Conservation (phyloP, 2,329 filamentous ascomycete genomes). For the Diplocarpon rosae region DNA sequence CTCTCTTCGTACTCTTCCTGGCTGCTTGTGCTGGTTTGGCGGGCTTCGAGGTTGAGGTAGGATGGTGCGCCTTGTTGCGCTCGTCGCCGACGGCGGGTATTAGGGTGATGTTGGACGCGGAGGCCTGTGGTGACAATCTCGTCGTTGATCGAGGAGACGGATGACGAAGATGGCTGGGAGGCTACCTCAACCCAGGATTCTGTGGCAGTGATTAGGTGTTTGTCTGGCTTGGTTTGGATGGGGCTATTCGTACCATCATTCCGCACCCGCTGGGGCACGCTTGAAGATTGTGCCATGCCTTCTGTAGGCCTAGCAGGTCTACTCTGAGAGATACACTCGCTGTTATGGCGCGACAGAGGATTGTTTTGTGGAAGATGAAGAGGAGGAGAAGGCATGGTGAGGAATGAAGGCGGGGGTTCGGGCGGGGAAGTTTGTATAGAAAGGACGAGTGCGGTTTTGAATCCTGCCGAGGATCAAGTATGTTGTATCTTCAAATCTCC, state of each 20-base stretch:
- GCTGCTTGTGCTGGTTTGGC: conserved; percentile 51
- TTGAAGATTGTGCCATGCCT: not conserved
- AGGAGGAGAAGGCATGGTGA: too few relatives aligned
- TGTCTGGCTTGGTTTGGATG: not conserved
- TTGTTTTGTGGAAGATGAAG: too few relatives aligned
- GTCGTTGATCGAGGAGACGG: conserved; percentile 72
- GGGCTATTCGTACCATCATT: conserved; percentile 20
- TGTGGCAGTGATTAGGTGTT: conserved; percentile 29
- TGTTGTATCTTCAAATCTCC: too few relatives aligned
- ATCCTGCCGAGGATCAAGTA: too few relatives aligned
- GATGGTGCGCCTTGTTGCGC: conserved; percentile 28
- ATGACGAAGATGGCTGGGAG: conserved; percentile 88
- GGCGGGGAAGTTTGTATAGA: too few relatives aligned
- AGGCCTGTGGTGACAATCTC: conserved; percentile 88
- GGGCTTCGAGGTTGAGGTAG: conserved; percentile 31
- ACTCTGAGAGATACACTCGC: not conserved
- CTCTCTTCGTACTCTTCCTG: conserved; percentile 94
- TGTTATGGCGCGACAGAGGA: conserved; percentile 11
- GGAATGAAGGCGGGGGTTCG: too few relatives aligned
- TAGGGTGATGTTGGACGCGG: conserved; percentile 56
- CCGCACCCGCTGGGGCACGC: conserved; percentile 15
- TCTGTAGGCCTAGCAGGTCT: not conserved
- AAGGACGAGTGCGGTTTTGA: too few relatives aligned
- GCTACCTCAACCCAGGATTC: conserved; percentile 96
- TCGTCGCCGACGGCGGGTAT: conserved; percentile 48